Evolutionary conservation across 2,329 filamentous ascomycete genomes (phyloP).

Genomic region (Colletotrichum sp.): DNA sequence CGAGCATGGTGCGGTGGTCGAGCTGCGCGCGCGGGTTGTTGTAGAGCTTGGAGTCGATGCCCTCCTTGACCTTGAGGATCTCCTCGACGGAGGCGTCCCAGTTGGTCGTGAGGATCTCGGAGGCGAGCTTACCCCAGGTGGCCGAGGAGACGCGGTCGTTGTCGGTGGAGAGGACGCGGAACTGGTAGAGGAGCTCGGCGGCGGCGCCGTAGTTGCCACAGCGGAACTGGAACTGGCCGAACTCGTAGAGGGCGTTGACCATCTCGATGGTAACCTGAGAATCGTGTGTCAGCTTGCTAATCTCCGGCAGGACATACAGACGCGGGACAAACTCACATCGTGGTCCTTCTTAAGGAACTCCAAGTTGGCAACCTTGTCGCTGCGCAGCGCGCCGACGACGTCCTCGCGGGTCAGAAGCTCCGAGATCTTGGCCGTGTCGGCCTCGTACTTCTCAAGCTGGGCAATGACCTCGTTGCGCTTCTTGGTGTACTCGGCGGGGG

Average conservation of each 20-base stretch:
- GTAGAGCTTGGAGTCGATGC: slow-evolving; percentile 93
- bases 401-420: slow-evolving; percentile 86
- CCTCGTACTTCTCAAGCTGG: slow-evolving; percentile 81
- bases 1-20: slow-evolving; percentile 93
- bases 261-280: slow-evolving; percentile 84
- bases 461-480: slow-evolving; percentile 89
- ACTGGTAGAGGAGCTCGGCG: slow-evolving; percentile 93
- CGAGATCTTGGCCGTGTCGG: slow-evolving; percentile 87
- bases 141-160: slow-evolving; percentile 96
- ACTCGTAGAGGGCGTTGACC: slow-evolving; percentile 95
- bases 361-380: slow-evolving; percentile 98
- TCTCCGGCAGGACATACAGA: fast-evolving
- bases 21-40: slow-evolving; percentile 96
- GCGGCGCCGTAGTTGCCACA: slow-evolving; percentile 93
- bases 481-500: slow-evolving; percentile 84
- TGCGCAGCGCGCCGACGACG: slow-evolving; percentile 88
- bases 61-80: slow-evolving; percentile 86
- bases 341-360: slow-evolving; percentile 97
- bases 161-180: slow-evolving; percentile 96
- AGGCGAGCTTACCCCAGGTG: slow-evolving; percentile 97
- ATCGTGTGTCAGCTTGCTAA: neutral
- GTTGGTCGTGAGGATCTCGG: slow-evolving; percentile 91
- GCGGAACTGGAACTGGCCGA: slow-evolving; percentile 97
- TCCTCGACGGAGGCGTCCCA: slow-evolving; percentile 96
- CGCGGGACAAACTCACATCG: slow-evolving; percentile 63